phyloP scores from a whole-genome alignment of 83 land plant genomes.

The Picea engelmannii region DNA sequence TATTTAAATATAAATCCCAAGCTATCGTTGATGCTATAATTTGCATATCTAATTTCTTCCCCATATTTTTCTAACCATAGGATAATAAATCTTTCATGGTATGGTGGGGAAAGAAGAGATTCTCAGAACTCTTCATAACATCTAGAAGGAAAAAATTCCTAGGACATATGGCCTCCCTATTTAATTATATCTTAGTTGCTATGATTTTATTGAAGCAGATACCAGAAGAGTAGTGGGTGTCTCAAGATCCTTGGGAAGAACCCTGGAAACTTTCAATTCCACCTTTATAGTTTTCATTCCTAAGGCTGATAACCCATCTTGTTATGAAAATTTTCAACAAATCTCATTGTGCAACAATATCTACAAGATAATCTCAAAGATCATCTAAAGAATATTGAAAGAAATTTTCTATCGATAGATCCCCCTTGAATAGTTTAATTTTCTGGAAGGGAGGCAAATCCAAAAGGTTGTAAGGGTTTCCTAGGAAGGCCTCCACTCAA shows the following conservation, averaged over 20 bases:
- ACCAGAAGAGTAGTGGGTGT: background rate
- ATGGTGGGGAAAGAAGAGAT: background rate
- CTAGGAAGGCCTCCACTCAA: too few species aligned
- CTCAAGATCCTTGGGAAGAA: background rate
- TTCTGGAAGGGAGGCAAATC: too few species aligned
- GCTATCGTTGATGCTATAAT: too few species aligned
- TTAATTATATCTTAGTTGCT: background rate
- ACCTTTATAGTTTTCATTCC: background rate
- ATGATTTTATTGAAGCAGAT: background rate
- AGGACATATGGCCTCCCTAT: background rate
- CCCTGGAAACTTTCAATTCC: background rate
- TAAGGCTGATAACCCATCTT: background rate
- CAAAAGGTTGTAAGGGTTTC: too few species aligned
- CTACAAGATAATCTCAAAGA: too few species aligned
- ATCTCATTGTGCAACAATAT: background rate
- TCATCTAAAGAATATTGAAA: too few species aligned
- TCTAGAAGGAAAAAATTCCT: background rate
- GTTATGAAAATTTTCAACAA: background rate
- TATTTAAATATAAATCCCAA: too few species aligned
- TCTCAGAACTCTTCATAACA: background rate
- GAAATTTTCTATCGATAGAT: too few species aligned
- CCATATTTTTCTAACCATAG: background rate
- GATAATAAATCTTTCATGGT: background rate
- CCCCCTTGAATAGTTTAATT: too few species aligned
- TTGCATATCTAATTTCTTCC: too few species aligned